A percentile compares a stretch with the other conserved stretches of the same genome.
Evolutionary conservation across 306 rosid genomes (phyloP).

Genomic region (Cucurbita pepo): DNA sequence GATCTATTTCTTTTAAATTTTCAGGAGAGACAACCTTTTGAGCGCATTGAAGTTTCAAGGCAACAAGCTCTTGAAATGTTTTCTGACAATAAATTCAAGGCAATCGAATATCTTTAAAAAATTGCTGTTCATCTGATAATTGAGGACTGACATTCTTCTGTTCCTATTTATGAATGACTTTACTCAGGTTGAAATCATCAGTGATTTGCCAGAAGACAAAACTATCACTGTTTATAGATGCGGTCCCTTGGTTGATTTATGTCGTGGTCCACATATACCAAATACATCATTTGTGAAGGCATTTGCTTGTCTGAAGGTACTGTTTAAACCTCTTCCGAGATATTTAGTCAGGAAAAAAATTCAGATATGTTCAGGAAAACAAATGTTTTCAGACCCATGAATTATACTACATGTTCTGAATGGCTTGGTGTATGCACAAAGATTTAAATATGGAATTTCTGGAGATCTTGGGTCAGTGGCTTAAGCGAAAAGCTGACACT

Average conservation of each 20-base stretch:
- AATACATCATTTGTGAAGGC: conserved; percentile 93
- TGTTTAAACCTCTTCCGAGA: conserved; percentile 1
- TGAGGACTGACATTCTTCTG: not conserved
- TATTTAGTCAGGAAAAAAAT: not conserved
- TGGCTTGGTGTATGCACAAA: not conserved
- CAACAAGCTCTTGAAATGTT: conserved; percentile 81
- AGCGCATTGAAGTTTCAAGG: conserved; percentile 81
- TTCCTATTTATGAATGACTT: not conserved
- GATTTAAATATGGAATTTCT: not conserved
- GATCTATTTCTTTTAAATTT: not conserved
- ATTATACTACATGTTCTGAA: not conserved
- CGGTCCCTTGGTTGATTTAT: conserved; percentile 86
- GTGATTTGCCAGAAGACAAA: conserved; percentile 80
- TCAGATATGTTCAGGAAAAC: not conserved
- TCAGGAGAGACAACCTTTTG: conserved; percentile 84
- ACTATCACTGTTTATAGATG: conserved; percentile 94
- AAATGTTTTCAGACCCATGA: not conserved
- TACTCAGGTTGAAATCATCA: conserved; percentile 79
- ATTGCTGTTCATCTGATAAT: not conserved
- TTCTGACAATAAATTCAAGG: conserved; percentile 80
- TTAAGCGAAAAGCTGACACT: not conserved
- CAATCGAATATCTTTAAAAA: conserved; percentile 12
- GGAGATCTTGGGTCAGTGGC: not conserved
- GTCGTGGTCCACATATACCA: conserved; percentile 97
- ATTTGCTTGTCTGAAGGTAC: conserved; percentile 74